Evolutionary conservation across 2,329 filamentous ascomycete species (phyloP).

Genomic region (Pseudofabraea citricarpa): DNA sequence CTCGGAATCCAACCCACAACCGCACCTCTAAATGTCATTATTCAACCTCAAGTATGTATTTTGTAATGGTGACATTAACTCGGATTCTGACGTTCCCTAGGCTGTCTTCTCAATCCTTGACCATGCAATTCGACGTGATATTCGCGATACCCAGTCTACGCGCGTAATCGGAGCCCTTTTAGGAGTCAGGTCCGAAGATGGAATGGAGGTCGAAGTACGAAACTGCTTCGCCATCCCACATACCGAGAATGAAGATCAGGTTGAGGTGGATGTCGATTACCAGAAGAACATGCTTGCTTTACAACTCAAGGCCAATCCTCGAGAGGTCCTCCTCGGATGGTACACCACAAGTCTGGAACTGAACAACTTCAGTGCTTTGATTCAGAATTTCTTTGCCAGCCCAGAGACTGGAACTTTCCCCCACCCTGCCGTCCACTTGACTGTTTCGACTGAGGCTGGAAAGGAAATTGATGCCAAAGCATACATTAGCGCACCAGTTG

Average conservation of each 20-base stretch:
- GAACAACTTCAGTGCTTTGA: slow-evolving; percentile 97
- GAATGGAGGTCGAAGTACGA: slow-evolving; percentile 91
- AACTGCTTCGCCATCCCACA: slow-evolving; percentile 97
- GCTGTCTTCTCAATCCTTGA: slow-evolving; percentile 77
- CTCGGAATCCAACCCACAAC: slow-evolving; percentile 79
- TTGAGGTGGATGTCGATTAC: slow-evolving; percentile 99
- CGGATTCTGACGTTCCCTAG: slow-evolving; percentile 33
- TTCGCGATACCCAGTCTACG: slow-evolving; percentile 70
- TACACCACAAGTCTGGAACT: slow-evolving; percentile 96
- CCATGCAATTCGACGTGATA: slow-evolving; percentile 77
- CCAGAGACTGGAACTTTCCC: slow-evolving; percentile 96
- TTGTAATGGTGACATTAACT: background rate
- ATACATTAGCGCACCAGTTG: slow-evolving; percentile 94
- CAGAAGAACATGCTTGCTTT: slow-evolving; percentile 98
- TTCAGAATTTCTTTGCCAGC: slow-evolving; percentile 98
- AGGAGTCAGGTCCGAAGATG: slow-evolving; percentile 91
- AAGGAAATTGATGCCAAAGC: slow-evolving; percentile 84
- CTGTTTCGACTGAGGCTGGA: slow-evolving; percentile 84
- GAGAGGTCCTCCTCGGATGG: slow-evolving; percentile 94
- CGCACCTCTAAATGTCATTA: slow-evolving; percentile 86
- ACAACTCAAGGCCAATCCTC: slow-evolving; percentile 88
- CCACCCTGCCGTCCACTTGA: slow-evolving; percentile 95
- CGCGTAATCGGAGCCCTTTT: slow-evolving; percentile 96
- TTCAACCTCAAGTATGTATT: slow-evolving; percentile 82
- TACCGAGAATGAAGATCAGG: slow-evolving; percentile 97